Evolutionary conservation across 495 filamentous ascomycete genomes (phyloP), one percentile per base, ranked within the genome.

Genomic region (Bacidia gigantensis): DNA sequence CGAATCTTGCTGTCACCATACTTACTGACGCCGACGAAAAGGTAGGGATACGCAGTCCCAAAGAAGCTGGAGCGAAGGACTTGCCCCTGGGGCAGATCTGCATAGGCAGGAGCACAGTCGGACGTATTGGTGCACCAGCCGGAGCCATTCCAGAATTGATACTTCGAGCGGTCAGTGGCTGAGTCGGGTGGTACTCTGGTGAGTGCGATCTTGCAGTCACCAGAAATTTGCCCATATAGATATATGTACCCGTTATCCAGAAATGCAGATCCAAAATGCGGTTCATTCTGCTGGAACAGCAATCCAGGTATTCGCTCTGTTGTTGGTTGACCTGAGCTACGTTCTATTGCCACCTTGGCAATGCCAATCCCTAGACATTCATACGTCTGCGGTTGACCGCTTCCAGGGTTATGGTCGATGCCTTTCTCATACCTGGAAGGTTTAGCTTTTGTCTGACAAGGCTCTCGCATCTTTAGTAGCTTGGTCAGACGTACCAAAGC

Each of bases 41-140:
- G 25, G 50, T 52, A 67, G 20, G 49, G 42, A 10, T 51, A 56
- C 5, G 57, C 40, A 23, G 26, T 26, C 12, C 61, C 63, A 23
- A 67, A 67, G 2, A 67, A 49, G n/a, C 51, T 51, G 0, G 61
- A 58, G 26, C 54, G 48, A 38, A 62, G 55, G 20, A 67, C 46
- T n/a, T 50, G 50, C 18, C 63, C 64, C 26, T 67, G 63, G 20
- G 54, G 54, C 17, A 58, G 51, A 23, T 56, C 55, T 17, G 54
- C 43, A 24, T 62, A 52, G 1, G 62, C 53, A 18, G 63, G 49
- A 11, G 40, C 43, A 20, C 51, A 52, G 11, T 49, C 35, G 3
- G 44, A 42, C 14, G 49, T 56, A 22, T 56, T 44, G 5, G 53
- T 44, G 39, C 51, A 3, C 47, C 47, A 67, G 11, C 43, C 26